These are phyloP conservation scores for Fragaria nilgerrensis DNA, from an alignment of 306 rosid genomes.

Conservation along the genomic window DNA sequence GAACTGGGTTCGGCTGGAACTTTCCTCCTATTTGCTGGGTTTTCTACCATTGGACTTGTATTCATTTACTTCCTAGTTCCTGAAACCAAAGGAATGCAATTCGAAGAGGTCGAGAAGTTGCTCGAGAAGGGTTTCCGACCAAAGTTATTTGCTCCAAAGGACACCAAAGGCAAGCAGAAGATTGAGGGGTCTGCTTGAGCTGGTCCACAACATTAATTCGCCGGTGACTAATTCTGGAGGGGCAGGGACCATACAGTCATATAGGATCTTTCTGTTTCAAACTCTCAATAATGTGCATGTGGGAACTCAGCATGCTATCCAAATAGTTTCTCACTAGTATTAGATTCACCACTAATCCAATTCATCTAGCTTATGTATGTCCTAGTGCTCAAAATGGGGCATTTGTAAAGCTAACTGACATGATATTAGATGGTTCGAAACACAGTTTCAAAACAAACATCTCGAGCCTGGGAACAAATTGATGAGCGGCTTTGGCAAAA, in stretches of 20 bases:
- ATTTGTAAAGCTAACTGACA: neutral
- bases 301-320: neutral
- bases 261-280: neutral
- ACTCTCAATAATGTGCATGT: neutral
- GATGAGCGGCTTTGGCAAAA: neutral
- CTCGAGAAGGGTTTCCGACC: constrained; percentile 42
- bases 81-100: constrained; percentile 62
- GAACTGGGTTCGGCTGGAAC: constrained; percentile 56
- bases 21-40: constrained; percentile 66
- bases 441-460: neutral
- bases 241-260: neutral
- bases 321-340: neutral
- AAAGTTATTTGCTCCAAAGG: constrained; percentile 16
- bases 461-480: neutral
- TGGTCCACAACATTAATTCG: neutral
- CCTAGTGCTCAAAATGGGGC: neutral
- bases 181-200: constrained; percentile 12
- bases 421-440: neutral
- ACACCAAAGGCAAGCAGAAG: constrained; percentile 11
- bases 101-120: constrained; percentile 63
- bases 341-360: neutral
- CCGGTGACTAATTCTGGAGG: neutral
- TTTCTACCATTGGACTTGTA: constrained; percentile 49
- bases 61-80: constrained; percentile 51
- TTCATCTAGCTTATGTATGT: neutral